Base-by-base conservation (phyloP, 257 asterid species). In the Leonotis leonurus region DNA sequence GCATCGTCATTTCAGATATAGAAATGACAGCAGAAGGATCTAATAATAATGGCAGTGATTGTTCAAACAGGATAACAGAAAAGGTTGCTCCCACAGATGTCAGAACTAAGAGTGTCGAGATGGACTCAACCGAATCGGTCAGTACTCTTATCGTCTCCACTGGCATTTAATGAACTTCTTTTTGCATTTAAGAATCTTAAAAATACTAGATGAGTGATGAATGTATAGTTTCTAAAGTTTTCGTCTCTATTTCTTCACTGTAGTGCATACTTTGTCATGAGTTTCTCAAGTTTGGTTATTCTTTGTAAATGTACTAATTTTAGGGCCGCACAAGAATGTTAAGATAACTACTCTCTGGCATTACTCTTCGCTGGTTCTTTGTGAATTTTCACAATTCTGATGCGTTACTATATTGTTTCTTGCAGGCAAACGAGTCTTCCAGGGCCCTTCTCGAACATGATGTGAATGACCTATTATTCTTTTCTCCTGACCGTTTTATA, bases 401-500 rank as follows among this genome's bases (percentile, higher is more conserved):
- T 32, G 25, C 43, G 56, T 12, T 43, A 3, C 36, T 33, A n/a
- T 75, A 54, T 65, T 40, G 51, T 72, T 71, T 62, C 35, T 69
- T 71, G 29, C 86, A 84, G 97, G 76, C 62, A 35, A 69, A 69
- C 25, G 88, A 73, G 49, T 70, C 74, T 44, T 68, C 75, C 41
- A 85, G 85, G 37, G 69, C 77, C 70, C 85, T 84, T 43, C 71
- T 71, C 35, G 95, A 89, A 53, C 88, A 73, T 68, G 76, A 73
- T 51, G 61, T 64, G 70, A 81, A 81, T 51, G 88, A 75, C 65
- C 36, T 56, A 32, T 59, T 53, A 68, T 78, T 77, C 74, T 67
- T 81, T 70, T 83, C 97, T 64, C 94, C 85, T 48, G 94, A 89
- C 60, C 85, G 51, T 29, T 67, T 63, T 56, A 78, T 78, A 56